Evolutionary conservation across 208 protist genomes (phyloP).

Genomic region (Crithidia mellificae): DNA sequence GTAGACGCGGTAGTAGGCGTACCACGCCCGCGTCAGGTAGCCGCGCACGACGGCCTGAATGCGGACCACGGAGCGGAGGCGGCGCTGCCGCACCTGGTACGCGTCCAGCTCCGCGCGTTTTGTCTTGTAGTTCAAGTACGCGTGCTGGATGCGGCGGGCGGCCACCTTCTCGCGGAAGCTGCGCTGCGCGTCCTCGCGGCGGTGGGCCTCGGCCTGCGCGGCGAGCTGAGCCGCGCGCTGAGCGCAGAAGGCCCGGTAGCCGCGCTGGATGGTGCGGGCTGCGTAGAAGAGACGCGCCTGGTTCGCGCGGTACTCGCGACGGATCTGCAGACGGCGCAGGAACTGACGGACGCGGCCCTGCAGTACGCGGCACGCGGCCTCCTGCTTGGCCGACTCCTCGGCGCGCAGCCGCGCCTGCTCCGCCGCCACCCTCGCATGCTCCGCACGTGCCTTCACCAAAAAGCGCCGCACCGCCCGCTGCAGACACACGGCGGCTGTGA

Average conservation of each 20-base stretch:
- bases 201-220: slow-evolving; percentile 60
- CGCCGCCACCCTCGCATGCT: slow-evolving; percentile 44
- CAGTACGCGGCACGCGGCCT: slow-evolving; percentile 52
- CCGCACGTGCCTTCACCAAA: slow-evolving; percentile 46
- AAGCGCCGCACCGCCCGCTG: slow-evolving; percentile 64
- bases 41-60: slow-evolving; percentile 84
- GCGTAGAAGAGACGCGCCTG: slow-evolving; percentile 59
- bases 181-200: slow-evolving; percentile 61
- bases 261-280: slow-evolving; percentile 79
- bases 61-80: slow-evolving; percentile 54
- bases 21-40: slow-evolving; percentile 82
- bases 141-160: slow-evolving; percentile 70
- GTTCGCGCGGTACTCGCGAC: slow-evolving; percentile 49
- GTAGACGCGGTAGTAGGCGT: slow-evolving; percentile 79
- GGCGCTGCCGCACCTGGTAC: slow-evolving; percentile 39
- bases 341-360: slow-evolving; percentile 77
- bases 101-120: slow-evolving; percentile 46
- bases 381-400: slow-evolving; percentile 45
- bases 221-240: slow-evolving; percentile 45
- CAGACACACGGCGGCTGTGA: slow-evolving; percentile 47
- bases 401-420: slow-evolving; percentile 32
- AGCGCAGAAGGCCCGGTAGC: slow-evolving; percentile 58
- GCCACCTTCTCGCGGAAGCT: slow-evolving; percentile 50
- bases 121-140: slow-evolving; percentile 54
- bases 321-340: slow-evolving; percentile 63